Conservation (phyloP, 805 yeast species). For the Pichia heedii region DNA sequence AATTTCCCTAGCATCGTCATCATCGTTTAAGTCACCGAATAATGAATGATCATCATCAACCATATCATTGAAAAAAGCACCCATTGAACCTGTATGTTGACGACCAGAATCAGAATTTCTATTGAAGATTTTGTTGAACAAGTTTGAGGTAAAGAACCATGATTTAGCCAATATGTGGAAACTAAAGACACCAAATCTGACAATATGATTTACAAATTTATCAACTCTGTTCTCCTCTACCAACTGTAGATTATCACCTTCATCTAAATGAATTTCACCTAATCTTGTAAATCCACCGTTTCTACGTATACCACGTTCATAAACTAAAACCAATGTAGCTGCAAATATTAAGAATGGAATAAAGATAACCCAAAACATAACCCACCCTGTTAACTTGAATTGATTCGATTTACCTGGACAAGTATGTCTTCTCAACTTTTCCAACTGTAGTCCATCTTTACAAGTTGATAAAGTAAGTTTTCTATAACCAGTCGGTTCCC, state of each 20-base stretch:
- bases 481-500: slow-evolving; percentile 89
- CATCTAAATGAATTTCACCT: slow-evolving; percentile 82
- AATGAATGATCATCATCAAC: slow-evolving; percentile 26
- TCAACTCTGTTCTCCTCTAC: slow-evolving; percentile 59
- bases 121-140: slow-evolving; percentile 9
- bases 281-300: slow-evolving; percentile 69
- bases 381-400: slow-evolving; percentile 46
- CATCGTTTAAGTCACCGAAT: slow-evolving; percentile 26
- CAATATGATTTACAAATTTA: slow-evolving; percentile 47
- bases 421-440: slow-evolving; percentile 52
- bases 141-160: neutral
- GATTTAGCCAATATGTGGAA: slow-evolving; percentile 11
- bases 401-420: slow-evolving; percentile 81
- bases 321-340: slow-evolving; percentile 57
- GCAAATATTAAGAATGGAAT: slow-evolving; percentile 49
- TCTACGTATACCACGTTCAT: slow-evolving; percentile 70
- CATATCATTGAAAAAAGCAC: slow-evolving; percentile 24
- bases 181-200: slow-evolving; percentile 43
- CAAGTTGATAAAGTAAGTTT: slow-evolving; percentile 80
- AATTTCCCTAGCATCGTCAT: slow-evolving; percentile 42
- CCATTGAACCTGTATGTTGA: slow-evolving; percentile 18
- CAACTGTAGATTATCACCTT: slow-evolving; percentile 42
- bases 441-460: slow-evolving; percentile 67
- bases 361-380: slow-evolving; percentile 43
- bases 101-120: slow-evolving; percentile 16